Evolutionary conservation across 768 basidiomycete genomes (phyloP).

Genomic region (Leccinum barrowsii): DNA sequence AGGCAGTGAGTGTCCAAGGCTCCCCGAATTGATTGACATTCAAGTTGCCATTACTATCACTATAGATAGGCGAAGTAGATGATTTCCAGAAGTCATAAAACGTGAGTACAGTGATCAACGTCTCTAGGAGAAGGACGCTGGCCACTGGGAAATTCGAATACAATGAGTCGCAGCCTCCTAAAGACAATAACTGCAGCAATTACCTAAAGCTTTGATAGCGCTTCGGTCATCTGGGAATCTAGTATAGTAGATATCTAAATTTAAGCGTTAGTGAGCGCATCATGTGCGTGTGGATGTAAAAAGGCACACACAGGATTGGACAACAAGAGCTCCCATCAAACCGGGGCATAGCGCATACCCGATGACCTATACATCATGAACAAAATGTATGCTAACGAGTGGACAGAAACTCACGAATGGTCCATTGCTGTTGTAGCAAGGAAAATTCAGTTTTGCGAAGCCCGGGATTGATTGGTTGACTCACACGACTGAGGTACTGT

Average conservation of each 20-base stretch:
- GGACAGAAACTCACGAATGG: not conserved
- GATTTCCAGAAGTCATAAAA: constrained; percentile 14
- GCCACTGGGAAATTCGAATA: constrained; percentile 15
- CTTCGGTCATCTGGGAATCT: not conserved
- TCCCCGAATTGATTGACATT: not conserved
- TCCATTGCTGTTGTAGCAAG: not conserved
- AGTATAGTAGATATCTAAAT: not conserved
- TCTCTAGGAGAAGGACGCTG: constrained; percentile 15
- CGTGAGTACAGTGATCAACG: constrained; percentile 6
- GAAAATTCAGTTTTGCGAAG: not conserved
- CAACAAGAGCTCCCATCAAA: not conserved
- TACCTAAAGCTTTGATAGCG: not conserved
- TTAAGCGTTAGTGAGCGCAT: not conserved
- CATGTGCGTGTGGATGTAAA: not conserved
- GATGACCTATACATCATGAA: not conserved
- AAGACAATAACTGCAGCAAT: not conserved
- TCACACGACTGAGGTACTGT: not conserved
- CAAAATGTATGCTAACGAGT: not conserved
- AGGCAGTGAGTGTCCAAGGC: not conserved
- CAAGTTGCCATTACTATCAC: not conserved
- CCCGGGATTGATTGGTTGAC: not conserved
- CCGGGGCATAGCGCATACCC: not conserved
- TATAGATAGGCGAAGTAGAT: not conserved
- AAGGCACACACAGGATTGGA: not conserved
- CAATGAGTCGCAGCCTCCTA: not conserved